Percentiles rank a stretch among this genome's conserved stretches.
phyloP scores from a whole-genome alignment of 2,329 filamentous ascomycete species.

The Diaporthe sp. region DNA sequence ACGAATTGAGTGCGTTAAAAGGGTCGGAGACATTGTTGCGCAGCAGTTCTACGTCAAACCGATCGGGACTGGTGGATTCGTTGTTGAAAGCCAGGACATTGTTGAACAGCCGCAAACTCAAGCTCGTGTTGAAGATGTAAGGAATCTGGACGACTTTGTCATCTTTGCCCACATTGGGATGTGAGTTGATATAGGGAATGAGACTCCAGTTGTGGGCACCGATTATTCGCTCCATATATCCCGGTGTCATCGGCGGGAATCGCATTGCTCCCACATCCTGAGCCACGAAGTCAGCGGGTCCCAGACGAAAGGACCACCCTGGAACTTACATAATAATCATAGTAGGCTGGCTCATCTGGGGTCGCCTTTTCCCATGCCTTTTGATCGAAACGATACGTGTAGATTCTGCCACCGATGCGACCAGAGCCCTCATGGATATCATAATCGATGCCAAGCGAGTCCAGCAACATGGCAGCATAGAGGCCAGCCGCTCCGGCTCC shows the following conservation, averaged over 20 bases:
- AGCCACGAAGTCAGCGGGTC: background rate
- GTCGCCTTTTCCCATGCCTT: slow-evolving; percentile 43
- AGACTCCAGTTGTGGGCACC: slow-evolving; percentile 44
- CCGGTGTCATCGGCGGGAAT: slow-evolving; percentile 51
- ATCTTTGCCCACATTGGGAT: slow-evolving; percentile 26
- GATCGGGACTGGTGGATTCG: slow-evolving; percentile 33
- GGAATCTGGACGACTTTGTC: slow-evolving; percentile 43
- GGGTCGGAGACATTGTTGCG: background rate
- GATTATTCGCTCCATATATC: slow-evolving; percentile 48
- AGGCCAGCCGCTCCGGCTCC: slow-evolving; percentile 55
- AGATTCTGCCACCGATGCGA: slow-evolving; percentile 54
- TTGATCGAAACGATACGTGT: slow-evolving; percentile 52
- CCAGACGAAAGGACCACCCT: background rate
- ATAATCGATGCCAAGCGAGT: slow-evolving; percentile 52
- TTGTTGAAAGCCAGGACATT: slow-evolving; percentile 39
- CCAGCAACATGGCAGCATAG: slow-evolving; percentile 53
- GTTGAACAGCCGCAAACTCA: slow-evolving; percentile 45
- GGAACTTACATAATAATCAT: slow-evolving; percentile 51
- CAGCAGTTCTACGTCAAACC: slow-evolving; percentile 39
- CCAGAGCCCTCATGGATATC: slow-evolving; percentile 55
- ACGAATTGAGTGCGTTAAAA: background rate
- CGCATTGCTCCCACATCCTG: slow-evolving; percentile 58
- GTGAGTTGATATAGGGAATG: slow-evolving; percentile 45
- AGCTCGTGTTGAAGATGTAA: slow-evolving; percentile 44
- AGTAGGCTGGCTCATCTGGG: slow-evolving; percentile 43